Evolutionary conservation across 805 yeast genomes (phyloP).

Genomic region (Sugiyamaella floridensis): DNA sequence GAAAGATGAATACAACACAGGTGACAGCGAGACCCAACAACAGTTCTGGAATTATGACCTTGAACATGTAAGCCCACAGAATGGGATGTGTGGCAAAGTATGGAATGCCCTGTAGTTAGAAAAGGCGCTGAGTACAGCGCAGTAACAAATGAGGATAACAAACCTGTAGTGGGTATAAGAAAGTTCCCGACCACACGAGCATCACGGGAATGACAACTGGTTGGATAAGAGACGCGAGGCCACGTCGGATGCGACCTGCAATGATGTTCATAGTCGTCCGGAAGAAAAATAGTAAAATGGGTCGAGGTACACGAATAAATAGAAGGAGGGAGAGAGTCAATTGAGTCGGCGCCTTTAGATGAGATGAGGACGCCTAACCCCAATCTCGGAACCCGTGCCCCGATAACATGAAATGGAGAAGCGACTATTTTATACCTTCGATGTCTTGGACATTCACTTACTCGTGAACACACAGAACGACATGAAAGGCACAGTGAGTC

Average conservation of each 20-base stretch:
- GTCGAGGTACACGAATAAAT: too few species aligned
- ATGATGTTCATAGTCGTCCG: too few species aligned
- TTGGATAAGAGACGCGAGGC: conserved; percentile 8
- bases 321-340: background rate
- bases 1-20: conserved; percentile 30
- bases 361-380: background rate
- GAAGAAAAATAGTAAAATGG: too few species aligned
- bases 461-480: background rate
- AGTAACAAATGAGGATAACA: background rate
- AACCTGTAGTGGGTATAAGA: conserved; percentile 27
- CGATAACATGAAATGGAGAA: background rate
- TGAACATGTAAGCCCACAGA: conserved; percentile 42
- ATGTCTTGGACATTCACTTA: background rate
- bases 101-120: conserved; percentile 31
- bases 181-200: conserved; percentile 23
- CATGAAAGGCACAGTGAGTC: conserved; percentile 14
- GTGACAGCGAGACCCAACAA: conserved; percentile 35
- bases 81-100: conserved; percentile 38
- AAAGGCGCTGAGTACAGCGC: background rate
- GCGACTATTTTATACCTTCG: background rate
- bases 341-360: background rate
- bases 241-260: background rate
- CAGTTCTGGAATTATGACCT: conserved; percentile 42
- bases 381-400: background rate
- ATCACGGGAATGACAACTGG: conserved; percentile 23